phyloP scores from a whole-genome alignment of 768 basidiomycete genomes.

The Omphalotus guepiniiformis region DNA sequence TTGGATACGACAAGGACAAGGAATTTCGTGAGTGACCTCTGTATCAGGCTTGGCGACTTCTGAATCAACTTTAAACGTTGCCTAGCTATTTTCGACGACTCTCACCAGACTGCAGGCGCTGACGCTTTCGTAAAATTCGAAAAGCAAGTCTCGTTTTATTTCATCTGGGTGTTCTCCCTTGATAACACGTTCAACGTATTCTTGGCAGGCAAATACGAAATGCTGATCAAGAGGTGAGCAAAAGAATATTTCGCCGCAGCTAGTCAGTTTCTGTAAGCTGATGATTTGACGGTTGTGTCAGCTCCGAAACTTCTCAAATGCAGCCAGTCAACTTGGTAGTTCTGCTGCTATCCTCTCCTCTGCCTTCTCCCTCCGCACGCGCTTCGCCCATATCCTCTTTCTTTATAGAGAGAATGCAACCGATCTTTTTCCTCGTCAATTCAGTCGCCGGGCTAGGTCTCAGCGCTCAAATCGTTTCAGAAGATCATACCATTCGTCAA shows the following conservation, averaged over 20 bases:
- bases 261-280: neutral
- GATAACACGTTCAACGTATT: slow-evolving; percentile 6
- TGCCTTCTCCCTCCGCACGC: slow-evolving; percentile 64
- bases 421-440: slow-evolving; percentile 71
- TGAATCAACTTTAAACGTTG: neutral
- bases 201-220: slow-evolving; percentile 53
- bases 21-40: slow-evolving; percentile 54
- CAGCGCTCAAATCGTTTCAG: slow-evolving; percentile 19
- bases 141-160: slow-evolving; percentile 33
- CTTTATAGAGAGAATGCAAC: slow-evolving; percentile 75
- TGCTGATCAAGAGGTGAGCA: slow-evolving; percentile 58
- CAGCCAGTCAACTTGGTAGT: slow-evolving; percentile 70
- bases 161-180: slow-evolving; percentile 8
- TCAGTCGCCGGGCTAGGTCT: slow-evolving; percentile 33
- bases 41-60: neutral
- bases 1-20: slow-evolving; percentile 57
- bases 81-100: slow-evolving; percentile 62
- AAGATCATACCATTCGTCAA: slow-evolving; percentile 24
- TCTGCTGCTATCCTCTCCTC: slow-evolving; percentile 76
- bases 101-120: slow-evolving; percentile 63
- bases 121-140: slow-evolving; percentile 62
- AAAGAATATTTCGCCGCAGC: neutral
- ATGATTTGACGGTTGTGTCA: slow-evolving; percentile 20
- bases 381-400: slow-evolving; percentile 62
- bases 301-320: slow-evolving; percentile 75